Conservation (phyloP, 148 eudicot genomes). For the Linanthus parryae region DNA sequence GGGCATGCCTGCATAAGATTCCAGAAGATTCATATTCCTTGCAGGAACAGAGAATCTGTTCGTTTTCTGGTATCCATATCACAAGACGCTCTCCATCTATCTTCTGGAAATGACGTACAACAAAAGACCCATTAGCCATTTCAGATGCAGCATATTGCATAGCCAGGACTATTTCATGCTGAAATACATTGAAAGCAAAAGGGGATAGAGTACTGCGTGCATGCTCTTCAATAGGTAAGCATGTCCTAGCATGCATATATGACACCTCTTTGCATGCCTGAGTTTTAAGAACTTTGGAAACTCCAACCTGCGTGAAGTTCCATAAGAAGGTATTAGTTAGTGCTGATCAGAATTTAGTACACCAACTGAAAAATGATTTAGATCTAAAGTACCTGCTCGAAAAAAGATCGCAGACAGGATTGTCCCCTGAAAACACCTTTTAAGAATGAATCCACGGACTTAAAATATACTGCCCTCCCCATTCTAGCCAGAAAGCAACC, state of each 20-base stretch:
- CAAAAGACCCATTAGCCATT: slow-evolving; percentile 21
- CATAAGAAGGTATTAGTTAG: neutral
- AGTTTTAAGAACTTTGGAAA: slow-evolving; percentile 7
- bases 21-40: slow-evolving; percentile 41
- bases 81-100: slow-evolving; percentile 27
- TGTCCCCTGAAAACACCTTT: slow-evolving; percentile 21
- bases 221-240: slow-evolving; percentile 34
- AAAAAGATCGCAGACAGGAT: slow-evolving; percentile 26
- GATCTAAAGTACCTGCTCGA: slow-evolving; percentile 14
- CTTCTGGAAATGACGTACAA: slow-evolving; percentile 28
- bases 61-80: slow-evolving; percentile 31
- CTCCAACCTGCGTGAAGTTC: slow-evolving; percentile 19
- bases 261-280: slow-evolving; percentile 20
- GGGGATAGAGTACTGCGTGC: slow-evolving; percentile 28
- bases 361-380: neutral
- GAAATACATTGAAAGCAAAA: slow-evolving; percentile 29
- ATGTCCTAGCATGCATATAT: slow-evolving; percentile 18
- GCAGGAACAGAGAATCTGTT: slow-evolving; percentile 35
- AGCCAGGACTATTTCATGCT: slow-evolving; percentile 26
- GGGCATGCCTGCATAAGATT: slow-evolving; percentile 31
- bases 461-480: slow-evolving; percentile 21
- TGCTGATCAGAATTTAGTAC: neutral
- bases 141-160: slow-evolving; percentile 34
- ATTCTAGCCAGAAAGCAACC: slow-evolving; percentile 25
- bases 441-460: slow-evolving; percentile 17